Evolutionary conservation across 1,284 basidiomycete species (phyloP).

Genomic region (Ceraceosorus guamensis): DNA sequence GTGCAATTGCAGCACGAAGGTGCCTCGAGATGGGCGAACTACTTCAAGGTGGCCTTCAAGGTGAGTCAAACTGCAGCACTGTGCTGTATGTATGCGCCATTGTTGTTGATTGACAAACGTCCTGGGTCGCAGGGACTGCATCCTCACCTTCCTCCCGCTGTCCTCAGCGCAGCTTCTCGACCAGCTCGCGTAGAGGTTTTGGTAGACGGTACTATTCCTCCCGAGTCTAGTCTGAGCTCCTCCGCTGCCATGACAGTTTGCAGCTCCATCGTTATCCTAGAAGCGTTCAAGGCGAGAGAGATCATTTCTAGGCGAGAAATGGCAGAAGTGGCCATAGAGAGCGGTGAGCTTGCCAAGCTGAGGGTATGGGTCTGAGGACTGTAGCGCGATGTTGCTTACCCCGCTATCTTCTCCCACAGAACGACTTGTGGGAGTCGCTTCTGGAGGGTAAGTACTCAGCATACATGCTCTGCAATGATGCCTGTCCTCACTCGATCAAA

Average conservation of each 20-base stretch:
- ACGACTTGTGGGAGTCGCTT: conserved; percentile 43
- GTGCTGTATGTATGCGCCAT: neutral
- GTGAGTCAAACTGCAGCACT: conserved; percentile 2
- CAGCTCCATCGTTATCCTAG: conserved; percentile 37
- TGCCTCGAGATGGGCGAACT: conserved; percentile 42
- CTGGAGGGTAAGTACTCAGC: conserved; percentile 24
- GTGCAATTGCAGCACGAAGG: conserved; percentile 34
- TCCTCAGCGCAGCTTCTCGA: conserved; percentile 7
- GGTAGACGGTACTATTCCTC: conserved; percentile 44
- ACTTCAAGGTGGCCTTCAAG: conserved; percentile 45
- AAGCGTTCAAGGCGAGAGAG: conserved; percentile 32
- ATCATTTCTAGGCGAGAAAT: conserved; percentile 34
- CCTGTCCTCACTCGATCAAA: too few species aligned
- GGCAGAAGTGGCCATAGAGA: conserved; percentile 43
- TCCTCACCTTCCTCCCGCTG: conserved; percentile 28
- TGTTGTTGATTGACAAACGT: neutral
- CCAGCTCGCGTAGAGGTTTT: conserved; percentile 34
- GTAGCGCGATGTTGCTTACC: neutral
- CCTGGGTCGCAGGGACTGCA: conserved; percentile 22
- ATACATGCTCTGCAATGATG: too few species aligned
- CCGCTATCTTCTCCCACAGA: conserved; percentile 3
- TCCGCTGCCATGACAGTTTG: conserved; percentile 46
- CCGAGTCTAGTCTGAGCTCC: conserved; percentile 35
- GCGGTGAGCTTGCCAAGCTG: neutral
- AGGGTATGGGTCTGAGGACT: too few species aligned